phyloP scores from a whole-genome alignment of 2,329 filamentous ascomycete species.

The Pseudocercospora fuligena region DNA sequence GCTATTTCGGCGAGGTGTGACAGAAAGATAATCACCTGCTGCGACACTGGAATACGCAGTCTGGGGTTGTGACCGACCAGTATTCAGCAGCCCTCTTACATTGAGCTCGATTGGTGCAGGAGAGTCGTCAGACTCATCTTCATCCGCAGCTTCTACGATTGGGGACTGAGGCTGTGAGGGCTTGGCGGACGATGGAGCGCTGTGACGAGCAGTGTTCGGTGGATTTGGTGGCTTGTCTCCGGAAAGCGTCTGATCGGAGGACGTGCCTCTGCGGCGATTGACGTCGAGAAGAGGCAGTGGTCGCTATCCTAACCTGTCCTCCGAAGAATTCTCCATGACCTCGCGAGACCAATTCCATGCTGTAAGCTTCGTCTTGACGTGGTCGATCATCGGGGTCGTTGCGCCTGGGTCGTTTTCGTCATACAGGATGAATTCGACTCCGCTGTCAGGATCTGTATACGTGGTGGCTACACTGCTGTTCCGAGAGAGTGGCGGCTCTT shows the following conservation, averaged over 20 bases:
- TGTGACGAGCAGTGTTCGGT: slow-evolving; percentile 33
- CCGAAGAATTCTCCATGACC: slow-evolving; percentile 16
- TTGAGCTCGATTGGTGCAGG: slow-evolving; percentile 19
- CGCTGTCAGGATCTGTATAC: not conserved
- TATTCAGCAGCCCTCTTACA: slow-evolving; percentile 13
- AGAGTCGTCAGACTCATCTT: slow-evolving; percentile 22
- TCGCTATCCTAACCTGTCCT: slow-evolving; percentile 17
- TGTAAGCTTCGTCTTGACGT: slow-evolving; percentile 33
- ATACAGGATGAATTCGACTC: not conserved
- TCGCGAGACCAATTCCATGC: slow-evolving; percentile 35
- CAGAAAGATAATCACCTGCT: slow-evolving; percentile 1
- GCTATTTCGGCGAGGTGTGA: slow-evolving; percentile 24
- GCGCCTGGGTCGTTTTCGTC: slow-evolving; percentile 13
- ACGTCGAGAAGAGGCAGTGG: slow-evolving; percentile 24
- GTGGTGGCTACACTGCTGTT: slow-evolving; percentile 23
- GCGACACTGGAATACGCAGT: slow-evolving; percentile 15
- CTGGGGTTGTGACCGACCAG: slow-evolving; percentile 7
- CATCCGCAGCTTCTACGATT: slow-evolving; percentile 9
- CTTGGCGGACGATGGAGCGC: slow-evolving; percentile 27
- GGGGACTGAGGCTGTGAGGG: slow-evolving; percentile 29
- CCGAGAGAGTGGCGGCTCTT: slow-evolving; percentile 26
- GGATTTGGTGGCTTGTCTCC: slow-evolving; percentile 30
- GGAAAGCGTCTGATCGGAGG: slow-evolving; percentile 17
- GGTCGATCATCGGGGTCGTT: slow-evolving; percentile 27
- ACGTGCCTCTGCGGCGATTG: slow-evolving; percentile 1